These are phyloP conservation scores for Candida takata DNA, from an alignment of 805 yeast genomes.

Conservation along the genomic window DNA sequence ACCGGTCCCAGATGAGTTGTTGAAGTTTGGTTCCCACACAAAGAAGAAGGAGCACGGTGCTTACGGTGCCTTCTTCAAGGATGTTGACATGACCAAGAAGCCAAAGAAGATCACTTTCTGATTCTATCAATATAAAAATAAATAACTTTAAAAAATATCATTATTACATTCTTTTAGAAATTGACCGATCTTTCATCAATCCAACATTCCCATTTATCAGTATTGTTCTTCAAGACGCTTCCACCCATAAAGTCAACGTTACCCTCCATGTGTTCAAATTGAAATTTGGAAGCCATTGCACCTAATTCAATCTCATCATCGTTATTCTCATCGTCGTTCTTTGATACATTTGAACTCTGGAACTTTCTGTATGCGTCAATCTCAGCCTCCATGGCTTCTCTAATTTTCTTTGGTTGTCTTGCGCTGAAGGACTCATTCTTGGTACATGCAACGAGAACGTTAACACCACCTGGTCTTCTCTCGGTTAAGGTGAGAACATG, in stretches of 20 bases:
- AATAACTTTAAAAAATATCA: background rate
- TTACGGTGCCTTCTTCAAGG: constrained; percentile 96
- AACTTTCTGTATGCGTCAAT: constrained; percentile 48
- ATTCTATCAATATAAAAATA: constrained; percentile 1
- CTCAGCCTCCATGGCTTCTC: constrained; percentile 53
- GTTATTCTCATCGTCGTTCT: constrained; percentile 23
- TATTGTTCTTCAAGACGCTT: constrained; percentile 52
- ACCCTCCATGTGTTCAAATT: constrained; percentile 66
- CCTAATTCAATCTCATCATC: constrained; percentile 39
- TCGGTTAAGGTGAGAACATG: constrained; percentile 59
- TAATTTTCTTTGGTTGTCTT: constrained; percentile 59
- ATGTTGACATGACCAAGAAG: constrained; percentile 79
- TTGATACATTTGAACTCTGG: constrained; percentile 32
- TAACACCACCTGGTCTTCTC: constrained; percentile 58
- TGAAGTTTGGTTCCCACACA: constrained; percentile 95
- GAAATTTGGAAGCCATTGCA: constrained; percentile 40
- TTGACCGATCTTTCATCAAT: constrained; percentile 68
- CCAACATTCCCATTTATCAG: constrained; percentile 69
- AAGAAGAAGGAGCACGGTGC: constrained; percentile 96
- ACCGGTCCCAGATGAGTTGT: constrained; percentile 88
- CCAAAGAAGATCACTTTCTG: constrained; percentile 82
- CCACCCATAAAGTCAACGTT: constrained; percentile 68
- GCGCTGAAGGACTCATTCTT: constrained; percentile 83
- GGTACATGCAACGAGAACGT: constrained; percentile 73
- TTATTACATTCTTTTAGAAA: constrained; percentile 11